Percentiles rank a stretch among this genome's conserved stretches.
Conservation (phyloP, 371 early-diverging fungal genomes). For the Lichtheimia ramosa region DNA sequence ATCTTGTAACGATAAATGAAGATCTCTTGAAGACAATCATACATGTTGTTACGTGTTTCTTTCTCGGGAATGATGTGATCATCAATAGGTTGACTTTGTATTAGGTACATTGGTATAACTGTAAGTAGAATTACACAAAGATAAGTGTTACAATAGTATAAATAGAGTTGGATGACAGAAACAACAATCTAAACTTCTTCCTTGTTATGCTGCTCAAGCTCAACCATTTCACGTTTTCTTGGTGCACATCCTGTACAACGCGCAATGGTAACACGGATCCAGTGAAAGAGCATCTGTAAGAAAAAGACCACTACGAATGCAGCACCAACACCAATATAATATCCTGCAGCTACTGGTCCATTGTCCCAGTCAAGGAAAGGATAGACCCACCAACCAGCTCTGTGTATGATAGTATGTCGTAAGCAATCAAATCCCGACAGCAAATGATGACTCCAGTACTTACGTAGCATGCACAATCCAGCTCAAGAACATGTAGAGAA, state of each 20-base stretch:
- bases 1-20: background rate
- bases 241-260: constrained; percentile 10
- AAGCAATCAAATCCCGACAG: background rate
- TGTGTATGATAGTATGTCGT: background rate
- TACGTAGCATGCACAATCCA: constrained; percentile 48
- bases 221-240: no score
- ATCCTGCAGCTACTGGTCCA: constrained; percentile 41
- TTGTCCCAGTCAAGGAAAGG: constrained; percentile 54
- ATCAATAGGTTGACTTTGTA: no score
- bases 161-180: no score
- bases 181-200: no score
- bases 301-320: constrained; percentile 43
- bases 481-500: constrained; percentile 52
- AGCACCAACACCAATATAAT: constrained; percentile 42
- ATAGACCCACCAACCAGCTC: constrained; percentile 50
- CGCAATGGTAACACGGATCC: constrained; percentile 34
- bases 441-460: constrained; percentile 8
- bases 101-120: no score
- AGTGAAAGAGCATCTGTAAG: constrained; percentile 40
- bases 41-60: no score
- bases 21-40: background rate
- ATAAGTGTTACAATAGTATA: no score
- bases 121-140: no score
- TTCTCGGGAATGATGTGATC: no score
- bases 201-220: no score